Percentiles rank a stretch among this genome's conserved stretches.
phyloP scores from a whole-genome alignment of 2,329 filamentous ascomycete species.

The Hymenoscyphus linearis region DNA sequence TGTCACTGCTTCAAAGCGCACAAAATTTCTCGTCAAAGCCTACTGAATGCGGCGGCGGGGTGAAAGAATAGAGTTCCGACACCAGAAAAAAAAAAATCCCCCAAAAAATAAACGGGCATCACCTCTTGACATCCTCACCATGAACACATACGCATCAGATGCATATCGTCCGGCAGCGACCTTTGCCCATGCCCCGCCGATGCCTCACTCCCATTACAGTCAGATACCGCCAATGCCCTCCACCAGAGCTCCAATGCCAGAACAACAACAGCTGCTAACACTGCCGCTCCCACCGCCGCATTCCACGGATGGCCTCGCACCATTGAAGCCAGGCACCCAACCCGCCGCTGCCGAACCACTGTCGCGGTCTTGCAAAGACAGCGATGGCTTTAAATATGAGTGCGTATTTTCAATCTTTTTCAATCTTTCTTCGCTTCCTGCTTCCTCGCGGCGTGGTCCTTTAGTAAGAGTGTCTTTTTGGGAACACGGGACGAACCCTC shows the following conservation, averaged over 20 bases:
- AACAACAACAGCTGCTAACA: too few species aligned
- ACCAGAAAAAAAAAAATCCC: too few species aligned
- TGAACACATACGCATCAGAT: conserved; percentile 25
- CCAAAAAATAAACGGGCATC: conserved; percentile 1
- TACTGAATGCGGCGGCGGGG: not conserved
- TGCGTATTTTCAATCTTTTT: conserved; percentile 17
- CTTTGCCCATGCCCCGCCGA: conserved; percentile 11
- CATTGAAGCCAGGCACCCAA: conserved; percentile 17
- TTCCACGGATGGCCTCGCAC: conserved; percentile 10
- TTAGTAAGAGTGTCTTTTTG: not conserved
- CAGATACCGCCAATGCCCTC: conserved; percentile 19
- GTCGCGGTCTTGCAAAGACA: conserved; percentile 14
- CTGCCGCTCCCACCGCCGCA: conserved; percentile 9
- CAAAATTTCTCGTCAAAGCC: not conserved
- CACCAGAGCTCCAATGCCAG: conserved; percentile 19
- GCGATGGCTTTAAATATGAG: conserved; percentile 28
- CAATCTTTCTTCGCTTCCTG: not conserved
- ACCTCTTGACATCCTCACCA: conserved; percentile 6
- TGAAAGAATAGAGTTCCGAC: not conserved
- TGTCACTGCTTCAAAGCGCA: not conserved
- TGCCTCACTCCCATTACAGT: conserved; percentile 12
- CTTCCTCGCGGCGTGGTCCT: not conserved
- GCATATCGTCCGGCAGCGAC: conserved; percentile 18
- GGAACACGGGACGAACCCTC: not conserved
- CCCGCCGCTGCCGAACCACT: conserved; percentile 17